These are phyloP conservation scores for Hibiscus tridactylites DNA, from an alignment of 345 rosid genomes.

Conservation along the genomic window DNA sequence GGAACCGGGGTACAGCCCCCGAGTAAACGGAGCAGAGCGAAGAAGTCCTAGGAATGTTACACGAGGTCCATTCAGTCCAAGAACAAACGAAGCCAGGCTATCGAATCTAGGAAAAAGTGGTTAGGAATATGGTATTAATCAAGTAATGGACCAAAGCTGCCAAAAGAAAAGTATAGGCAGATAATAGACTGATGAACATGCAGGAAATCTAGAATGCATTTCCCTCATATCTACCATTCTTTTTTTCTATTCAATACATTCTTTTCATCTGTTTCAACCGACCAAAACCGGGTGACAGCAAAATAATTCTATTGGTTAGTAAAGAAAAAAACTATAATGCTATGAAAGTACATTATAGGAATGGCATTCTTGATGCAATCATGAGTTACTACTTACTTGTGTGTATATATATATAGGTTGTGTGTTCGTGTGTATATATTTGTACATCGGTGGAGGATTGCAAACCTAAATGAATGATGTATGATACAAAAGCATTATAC, in stretches of 20 bases:
- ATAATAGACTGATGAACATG: not conserved
- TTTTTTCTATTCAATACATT: not conserved
- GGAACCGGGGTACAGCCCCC: slow-evolving; percentile 49
- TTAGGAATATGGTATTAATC: slow-evolving; percentile 14
- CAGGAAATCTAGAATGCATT: not conserved
- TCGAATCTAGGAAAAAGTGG: slow-evolving; percentile 44
- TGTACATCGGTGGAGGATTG: not conserved
- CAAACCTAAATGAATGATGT: not conserved
- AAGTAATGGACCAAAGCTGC: not conserved
- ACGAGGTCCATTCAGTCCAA: slow-evolving; percentile 5
- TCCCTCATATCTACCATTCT: not conserved
- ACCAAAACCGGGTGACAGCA: not conserved
- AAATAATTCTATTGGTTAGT: not conserved
- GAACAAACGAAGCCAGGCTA: not conserved
- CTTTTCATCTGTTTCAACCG: not conserved
- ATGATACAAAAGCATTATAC: not conserved
- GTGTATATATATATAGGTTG: no score
- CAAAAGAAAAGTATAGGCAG: not conserved
- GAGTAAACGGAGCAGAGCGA: slow-evolving; percentile 21
- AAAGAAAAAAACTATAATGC: not conserved
- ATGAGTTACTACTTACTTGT: not conserved
- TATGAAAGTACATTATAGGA: not conserved
- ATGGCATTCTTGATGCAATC: not conserved
- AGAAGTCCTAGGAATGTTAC: not conserved
- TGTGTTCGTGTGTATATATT: not conserved